Conservation (phyloP, 2,329 filamentous ascomycete genomes). For the Zasmidium angulare region DNA sequence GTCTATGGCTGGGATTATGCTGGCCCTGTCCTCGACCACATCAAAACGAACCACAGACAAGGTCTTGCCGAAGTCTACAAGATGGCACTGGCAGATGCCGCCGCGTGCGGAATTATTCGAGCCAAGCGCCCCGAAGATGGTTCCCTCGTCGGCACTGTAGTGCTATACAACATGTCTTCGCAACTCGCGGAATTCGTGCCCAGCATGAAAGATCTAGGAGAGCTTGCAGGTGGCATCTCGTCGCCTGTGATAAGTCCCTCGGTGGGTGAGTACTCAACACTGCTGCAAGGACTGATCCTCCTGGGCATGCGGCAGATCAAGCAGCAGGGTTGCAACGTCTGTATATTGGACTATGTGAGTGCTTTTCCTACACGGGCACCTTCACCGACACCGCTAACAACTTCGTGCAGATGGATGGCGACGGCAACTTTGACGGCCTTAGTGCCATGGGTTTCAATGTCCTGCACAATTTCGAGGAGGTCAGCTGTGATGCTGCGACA, state of each 20-base stretch:
- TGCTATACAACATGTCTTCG: constrained; percentile 72
- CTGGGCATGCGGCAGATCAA: constrained; percentile 83
- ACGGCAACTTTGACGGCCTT: constrained; percentile 71
- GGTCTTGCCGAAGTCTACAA: constrained; percentile 79
- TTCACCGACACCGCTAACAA: constrained; percentile 26
- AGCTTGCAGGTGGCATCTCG: constrained; percentile 71
- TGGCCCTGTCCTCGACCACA: constrained; percentile 70
- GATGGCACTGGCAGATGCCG: constrained; percentile 68
- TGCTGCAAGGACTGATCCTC: constrained; percentile 77
- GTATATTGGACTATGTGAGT: constrained; percentile 78
- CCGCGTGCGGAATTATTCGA: constrained; percentile 76
- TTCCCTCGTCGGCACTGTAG: constrained; percentile 72
- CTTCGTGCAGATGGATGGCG: constrained; percentile 63
- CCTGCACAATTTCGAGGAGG: constrained; percentile 77
- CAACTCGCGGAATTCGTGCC: constrained; percentile 69
- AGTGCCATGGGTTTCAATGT: constrained; percentile 78
- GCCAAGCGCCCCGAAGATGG: constrained; percentile 70
- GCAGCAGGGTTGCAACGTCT: constrained; percentile 69
- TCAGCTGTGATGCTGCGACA: constrained; percentile 66
- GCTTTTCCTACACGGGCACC: constrained; percentile 2
- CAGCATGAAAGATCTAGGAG: constrained; percentile 59
- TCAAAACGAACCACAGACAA: constrained; percentile 70
- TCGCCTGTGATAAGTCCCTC: constrained; percentile 73
- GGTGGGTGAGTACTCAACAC: constrained; percentile 65
- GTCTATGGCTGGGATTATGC: constrained; percentile 78